Evolutionary conservation across 2,329 filamentous ascomycete species (phyloP), one percentile per base, ranked within the genome.

Genomic region (Venturiaceae sp.): DNA sequence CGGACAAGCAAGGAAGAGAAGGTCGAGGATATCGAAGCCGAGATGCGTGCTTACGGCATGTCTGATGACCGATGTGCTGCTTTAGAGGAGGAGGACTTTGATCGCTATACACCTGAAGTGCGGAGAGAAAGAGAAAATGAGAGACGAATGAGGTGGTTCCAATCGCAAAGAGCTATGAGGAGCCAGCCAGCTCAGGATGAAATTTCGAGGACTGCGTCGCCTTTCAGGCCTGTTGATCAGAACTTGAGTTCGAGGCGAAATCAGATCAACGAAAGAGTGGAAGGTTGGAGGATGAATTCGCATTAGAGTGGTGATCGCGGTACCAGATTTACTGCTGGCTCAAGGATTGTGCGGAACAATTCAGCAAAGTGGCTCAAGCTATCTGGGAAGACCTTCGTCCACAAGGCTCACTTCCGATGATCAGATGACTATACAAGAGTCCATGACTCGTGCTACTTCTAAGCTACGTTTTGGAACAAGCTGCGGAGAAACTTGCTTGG

Each of bases 1-100:
- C 26, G 44, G 19, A 50, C 1, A 7, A 30, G 44, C 26, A 36
- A 53, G 23, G 80, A 86, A n/a, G 83, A 86, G 72, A 92, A 92
- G 78, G 80, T 79, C 59, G 76, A 84, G 58, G 82, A 88, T 37
- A 92, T 92, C 66, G 79, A 83, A 64, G 80, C 84, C 46, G 88
- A 53, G 32, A 53, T 53, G 52, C 30, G 52, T 13, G 52, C 52
- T 36, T 53, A 53, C 34, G 52, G 52, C n/a, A 53, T 53, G 52
- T 32, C 44, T 13, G 26, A 30, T n/a, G 13, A 28, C 26, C 28
- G n/a, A n/a, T 6, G 3, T n/a, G 9, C 13, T 30, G 19, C 14
- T 16, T n/a, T 30, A 30, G 44, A 50, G 13, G 44, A 50, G 44
- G 26, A 30, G 23, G 23, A 50, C 11, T 50, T 50, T 7, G 5